Conservation (phyloP, 2,329 filamentous ascomycete species). For the Xylariaceae sp. region DNA sequence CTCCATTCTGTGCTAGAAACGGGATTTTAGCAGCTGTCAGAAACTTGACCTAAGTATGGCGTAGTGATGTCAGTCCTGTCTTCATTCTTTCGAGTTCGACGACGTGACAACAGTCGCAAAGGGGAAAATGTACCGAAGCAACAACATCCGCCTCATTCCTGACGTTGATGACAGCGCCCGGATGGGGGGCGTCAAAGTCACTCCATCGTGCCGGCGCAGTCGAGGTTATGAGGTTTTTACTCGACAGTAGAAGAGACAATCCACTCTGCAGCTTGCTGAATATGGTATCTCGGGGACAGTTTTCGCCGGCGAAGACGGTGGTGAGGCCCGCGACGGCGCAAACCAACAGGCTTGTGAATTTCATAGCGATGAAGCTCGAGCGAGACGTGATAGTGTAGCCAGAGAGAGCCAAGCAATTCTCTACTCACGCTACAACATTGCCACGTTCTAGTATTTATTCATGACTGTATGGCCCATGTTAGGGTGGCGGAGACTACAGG, state of each 20-base stretch:
- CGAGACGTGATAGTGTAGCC: too few relatives aligned
- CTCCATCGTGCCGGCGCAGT: slow-evolving; percentile 16
- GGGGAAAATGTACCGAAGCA: slow-evolving; percentile 5
- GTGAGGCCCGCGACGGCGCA: neutral
- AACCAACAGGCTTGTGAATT: neutral
- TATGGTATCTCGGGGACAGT: neutral
- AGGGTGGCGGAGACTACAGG: neutral
- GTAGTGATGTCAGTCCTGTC: neutral
- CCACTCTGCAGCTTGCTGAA: neutral
- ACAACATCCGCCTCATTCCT: slow-evolving; percentile 15
- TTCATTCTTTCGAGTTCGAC: too few relatives aligned
- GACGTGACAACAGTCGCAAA: neutral
- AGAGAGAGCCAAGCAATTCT: too few relatives aligned
- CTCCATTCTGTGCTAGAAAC: slow-evolving; percentile 13
- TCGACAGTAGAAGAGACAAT: neutral
- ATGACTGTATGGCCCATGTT: neutral
- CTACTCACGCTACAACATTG: neutral
- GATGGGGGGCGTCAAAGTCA: slow-evolving; percentile 13
- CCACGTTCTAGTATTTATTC: neutral
- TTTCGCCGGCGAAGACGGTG: neutral
- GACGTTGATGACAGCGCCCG: slow-evolving; percentile 16
- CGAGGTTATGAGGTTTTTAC: neutral
- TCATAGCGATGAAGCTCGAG: neutral
- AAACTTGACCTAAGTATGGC: slow-evolving; percentile 8
- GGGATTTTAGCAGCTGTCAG: slow-evolving; percentile 6